Conservation (phyloP, 805 yeast species). For the Metschnikowia chrysomelidarum region DNA sequence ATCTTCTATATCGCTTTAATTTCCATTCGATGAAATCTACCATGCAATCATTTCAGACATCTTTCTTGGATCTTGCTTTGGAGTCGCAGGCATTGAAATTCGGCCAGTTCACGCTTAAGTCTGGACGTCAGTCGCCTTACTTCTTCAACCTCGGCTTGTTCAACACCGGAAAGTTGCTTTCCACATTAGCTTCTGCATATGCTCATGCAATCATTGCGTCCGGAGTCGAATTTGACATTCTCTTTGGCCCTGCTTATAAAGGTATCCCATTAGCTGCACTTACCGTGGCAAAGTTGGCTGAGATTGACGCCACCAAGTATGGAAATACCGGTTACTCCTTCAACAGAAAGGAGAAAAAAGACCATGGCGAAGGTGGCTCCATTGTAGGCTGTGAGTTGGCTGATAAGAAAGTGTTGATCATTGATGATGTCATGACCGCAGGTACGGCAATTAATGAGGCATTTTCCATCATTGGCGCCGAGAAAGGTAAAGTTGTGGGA, state of each 20-base stretch:
- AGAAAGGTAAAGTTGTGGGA: conserved; percentile 75
- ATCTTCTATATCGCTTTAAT: not conserved
- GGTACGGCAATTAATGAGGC: conserved; percentile 98
- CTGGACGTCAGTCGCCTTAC: conserved; percentile 94
- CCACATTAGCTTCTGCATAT: conserved; percentile 82
- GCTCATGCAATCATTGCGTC: conserved; percentile 84
- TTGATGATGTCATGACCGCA: conserved; percentile 97
- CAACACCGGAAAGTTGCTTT: conserved; percentile 72
- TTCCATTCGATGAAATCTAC: not conserved
- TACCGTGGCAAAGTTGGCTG: conserved; percentile 89
- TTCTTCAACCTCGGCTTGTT: conserved; percentile 82
- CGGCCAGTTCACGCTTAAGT: conserved; percentile 85
- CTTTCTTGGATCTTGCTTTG: conserved; percentile 78
- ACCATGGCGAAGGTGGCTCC: conserved; percentile 97
- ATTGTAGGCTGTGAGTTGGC: conserved; percentile 82
- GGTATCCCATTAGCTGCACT: conserved; percentile 95
- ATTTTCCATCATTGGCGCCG: conserved; percentile 66
- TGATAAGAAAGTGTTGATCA: conserved; percentile 74
- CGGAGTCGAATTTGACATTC: conserved; percentile 80
- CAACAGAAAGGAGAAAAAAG: conserved; percentile 95
- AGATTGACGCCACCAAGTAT: conserved; percentile 78
- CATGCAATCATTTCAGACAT: conserved; percentile 52
- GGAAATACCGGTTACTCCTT: conserved; percentile 81
- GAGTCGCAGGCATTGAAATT: conserved; percentile 81
- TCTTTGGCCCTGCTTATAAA: conserved; percentile 97